Base-by-base conservation (phyloP, 352 stramenopile genomes). In the Peronospora belbahrii region DNA sequence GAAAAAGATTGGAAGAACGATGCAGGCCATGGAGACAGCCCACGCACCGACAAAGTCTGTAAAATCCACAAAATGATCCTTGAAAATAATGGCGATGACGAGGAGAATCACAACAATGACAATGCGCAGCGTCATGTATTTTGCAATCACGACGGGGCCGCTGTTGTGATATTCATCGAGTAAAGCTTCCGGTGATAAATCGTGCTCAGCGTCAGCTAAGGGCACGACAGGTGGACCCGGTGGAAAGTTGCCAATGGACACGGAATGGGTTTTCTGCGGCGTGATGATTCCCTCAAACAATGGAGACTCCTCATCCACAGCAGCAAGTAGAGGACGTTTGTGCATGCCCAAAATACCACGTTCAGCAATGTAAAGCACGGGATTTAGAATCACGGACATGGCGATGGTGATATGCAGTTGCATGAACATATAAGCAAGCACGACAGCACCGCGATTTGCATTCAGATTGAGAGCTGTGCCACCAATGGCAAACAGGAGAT, bases 31-130 rank as follows among this genome's bases (percentile, higher is more conserved):
- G 13, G 72, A 67, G 25, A 81, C 73, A 41, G 62, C 59, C 43
- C 62, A 87, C 1, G 75, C 72, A 20, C 75, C 75, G 20, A 83
- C 64, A 23, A 87, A 85, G 49, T 85, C 75, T n/a, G 65, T 65
- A 24, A 87, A 73, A 46, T 84, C 75, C 11, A 74, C 44, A 25
- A 87, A 83, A 34, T 82, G 64, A 56, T 87, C 64, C 55, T 82
- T 74, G 52, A 75, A 76, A 37, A 76, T 50, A 39, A 78, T 72
- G 20, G 70, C 53, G 36, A 82, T 64, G 9, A 72, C 15, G n/a
- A 77, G 43, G 15, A 74, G 56, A 28, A 79, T 62, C 4, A 65
- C 62, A 19, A 82, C 65, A 24, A 75, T 43, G n/a, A 34, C 27
- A 18, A 69, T 53, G 32, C 65, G 65, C 5, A 75, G 50, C 22